phyloP scores from a whole-genome alignment of 2,329 filamentous ascomycete genomes.

The Hymenotorrendiella dingleyae region DNA sequence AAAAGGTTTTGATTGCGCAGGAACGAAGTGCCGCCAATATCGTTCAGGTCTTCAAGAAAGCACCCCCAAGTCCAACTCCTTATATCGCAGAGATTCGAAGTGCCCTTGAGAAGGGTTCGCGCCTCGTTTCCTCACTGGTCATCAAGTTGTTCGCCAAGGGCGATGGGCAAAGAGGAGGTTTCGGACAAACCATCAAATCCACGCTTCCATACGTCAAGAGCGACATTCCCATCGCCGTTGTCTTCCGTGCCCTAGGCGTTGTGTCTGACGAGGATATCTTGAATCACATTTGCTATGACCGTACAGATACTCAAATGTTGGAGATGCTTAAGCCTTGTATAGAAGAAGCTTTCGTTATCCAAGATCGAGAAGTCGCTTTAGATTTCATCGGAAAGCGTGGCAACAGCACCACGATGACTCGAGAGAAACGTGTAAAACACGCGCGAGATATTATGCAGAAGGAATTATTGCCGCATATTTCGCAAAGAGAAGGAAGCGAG shows the following conservation, averaged over 20 bases:
- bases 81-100: constrained; percentile 95
- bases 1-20: constrained; percentile 97
- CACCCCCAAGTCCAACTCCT: constrained; percentile 82
- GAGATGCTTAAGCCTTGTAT: constrained; percentile 97
- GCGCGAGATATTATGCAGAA: constrained; percentile 95
- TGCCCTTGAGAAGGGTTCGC: constrained; percentile 90
- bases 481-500: constrained; percentile 88
- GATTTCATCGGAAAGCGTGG: constrained; percentile 96
- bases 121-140: constrained; percentile 86
- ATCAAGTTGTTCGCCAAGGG: constrained; percentile 88
- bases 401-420: constrained; percentile 64
- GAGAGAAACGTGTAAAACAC: constrained; percentile 85
- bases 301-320: constrained; percentile 92
- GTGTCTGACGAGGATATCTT: constrained; percentile 97
- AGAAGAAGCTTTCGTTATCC: constrained; percentile 92
- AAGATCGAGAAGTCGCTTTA: constrained; percentile 87
- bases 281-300: constrained; percentile 95
- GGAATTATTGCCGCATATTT: constrained; percentile 94
- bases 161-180: constrained; percentile 69
- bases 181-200: constrained; percentile 83
- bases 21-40: constrained; percentile 98
- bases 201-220: constrained; percentile 90
- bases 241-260: constrained; percentile 91
- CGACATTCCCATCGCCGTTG: constrained; percentile 88
- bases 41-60: constrained; percentile 98